Conservation (phyloP, 208 protist genomes). For the Phytomonas francai region DNA sequence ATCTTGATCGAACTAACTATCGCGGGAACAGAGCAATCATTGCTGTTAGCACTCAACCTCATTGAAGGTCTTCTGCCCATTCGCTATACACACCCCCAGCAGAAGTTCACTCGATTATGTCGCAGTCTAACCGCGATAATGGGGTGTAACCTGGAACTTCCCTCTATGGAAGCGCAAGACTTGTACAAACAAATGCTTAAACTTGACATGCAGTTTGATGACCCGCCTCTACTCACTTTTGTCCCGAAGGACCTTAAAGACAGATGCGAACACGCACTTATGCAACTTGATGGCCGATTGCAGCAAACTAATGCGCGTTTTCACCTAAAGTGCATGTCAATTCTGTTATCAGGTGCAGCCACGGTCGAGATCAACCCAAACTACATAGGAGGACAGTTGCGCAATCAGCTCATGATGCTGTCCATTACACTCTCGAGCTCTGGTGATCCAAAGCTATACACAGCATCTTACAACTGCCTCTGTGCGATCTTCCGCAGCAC, state of each 20-base stretch:
- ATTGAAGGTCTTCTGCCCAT: conserved; percentile 79
- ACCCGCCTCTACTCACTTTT: conserved; percentile 72
- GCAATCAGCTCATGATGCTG: conserved; percentile 62
- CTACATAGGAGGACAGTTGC: conserved; percentile 56
- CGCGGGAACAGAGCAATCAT: conserved; percentile 34
- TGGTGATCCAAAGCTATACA: conserved; percentile 44
- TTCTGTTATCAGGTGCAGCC: conserved; percentile 61
- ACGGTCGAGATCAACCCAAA: conserved; percentile 71
- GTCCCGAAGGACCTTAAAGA: conserved; percentile 82
- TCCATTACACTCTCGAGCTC: conserved; percentile 63
- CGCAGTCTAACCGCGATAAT: conserved; percentile 63
- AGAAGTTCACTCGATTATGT: conserved; percentile 79
- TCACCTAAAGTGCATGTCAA: conserved; percentile 63
- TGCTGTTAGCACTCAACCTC: conserved; percentile 57
- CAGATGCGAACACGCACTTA: conserved; percentile 67
- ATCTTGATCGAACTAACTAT: conserved; percentile 61
- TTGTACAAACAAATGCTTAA: conserved; percentile 69
- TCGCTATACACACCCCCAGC: conserved; percentile 65
- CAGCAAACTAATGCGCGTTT: conserved; percentile 45
- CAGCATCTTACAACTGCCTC: conserved; percentile 79
- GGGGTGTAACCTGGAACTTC: conserved; percentile 62
- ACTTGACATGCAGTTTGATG: conserved; percentile 41
- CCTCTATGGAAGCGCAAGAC: conserved; percentile 61
- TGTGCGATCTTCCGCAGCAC: conserved; percentile 69
- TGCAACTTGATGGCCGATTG: conserved; percentile 70